phyloP scores from a whole-genome alignment of 2,329 filamentous ascomycete genomes.

The Decorospora gaudefroyi region DNA sequence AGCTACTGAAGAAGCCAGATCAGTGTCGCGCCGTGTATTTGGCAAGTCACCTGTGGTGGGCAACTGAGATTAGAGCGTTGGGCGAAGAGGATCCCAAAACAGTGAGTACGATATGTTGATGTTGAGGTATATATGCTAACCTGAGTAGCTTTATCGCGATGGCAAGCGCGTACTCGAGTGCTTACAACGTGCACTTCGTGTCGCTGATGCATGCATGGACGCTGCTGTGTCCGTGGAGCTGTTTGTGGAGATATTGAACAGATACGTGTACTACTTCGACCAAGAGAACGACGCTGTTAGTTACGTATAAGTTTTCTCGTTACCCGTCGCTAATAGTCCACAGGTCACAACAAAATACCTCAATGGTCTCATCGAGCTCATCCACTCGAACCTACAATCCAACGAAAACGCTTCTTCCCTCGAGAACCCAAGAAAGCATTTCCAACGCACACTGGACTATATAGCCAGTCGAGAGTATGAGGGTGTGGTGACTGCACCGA shows the following conservation, averaged over 20 bases:
- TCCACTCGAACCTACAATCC: conserved; percentile 90
- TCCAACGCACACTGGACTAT: conserved; percentile 91
- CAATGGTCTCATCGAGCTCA: conserved; percentile 96
- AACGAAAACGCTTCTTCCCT: conserved; percentile 82
- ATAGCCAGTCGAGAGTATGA: conserved; percentile 92
- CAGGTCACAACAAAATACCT: conserved; percentile 93
- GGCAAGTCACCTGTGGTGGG: conserved; percentile 98
- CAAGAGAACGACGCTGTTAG: conserved; percentile 93
- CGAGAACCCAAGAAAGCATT: conserved; percentile 90
- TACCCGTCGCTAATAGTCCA: conserved; percentile 12
- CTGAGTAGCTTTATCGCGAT: conserved; percentile 78
- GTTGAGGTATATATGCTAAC: conserved; percentile 12
- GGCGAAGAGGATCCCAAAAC: conserved; percentile 80
- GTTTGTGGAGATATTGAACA: conserved; percentile 96
- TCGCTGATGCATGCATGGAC: conserved; percentile 99
- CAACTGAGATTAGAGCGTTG: conserved; percentile 76
- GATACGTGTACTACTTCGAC: conserved; percentile 99
- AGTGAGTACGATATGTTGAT: conserved; percentile 57
- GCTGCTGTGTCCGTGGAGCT: conserved; percentile 95
- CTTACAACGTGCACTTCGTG: conserved; percentile 88
- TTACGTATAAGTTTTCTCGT: too few species aligned
- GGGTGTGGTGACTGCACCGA: conserved; percentile 75
- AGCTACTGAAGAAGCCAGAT: conserved; percentile 95
- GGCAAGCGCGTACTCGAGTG: conserved; percentile 97
- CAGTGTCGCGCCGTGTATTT: conserved; percentile 96